Evolutionary conservation across 768 basidiomycete genomes (phyloP), one percentile per base, ranked within the genome.

Genomic region (Hygrocybe coccinea): DNA sequence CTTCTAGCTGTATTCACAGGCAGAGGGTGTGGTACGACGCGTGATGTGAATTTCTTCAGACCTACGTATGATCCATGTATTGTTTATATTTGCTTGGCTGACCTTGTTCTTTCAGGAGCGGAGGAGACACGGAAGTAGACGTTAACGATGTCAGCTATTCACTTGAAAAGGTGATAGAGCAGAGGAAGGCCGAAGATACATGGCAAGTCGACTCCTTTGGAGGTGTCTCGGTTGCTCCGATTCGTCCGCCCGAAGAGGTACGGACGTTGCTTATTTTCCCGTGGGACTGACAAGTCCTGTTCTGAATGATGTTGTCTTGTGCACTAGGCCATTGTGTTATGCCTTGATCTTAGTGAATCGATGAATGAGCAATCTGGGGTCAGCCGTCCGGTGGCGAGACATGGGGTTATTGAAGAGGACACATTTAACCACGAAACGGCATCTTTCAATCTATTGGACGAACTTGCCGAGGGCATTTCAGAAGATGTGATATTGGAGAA

Each of bases 41-140:
- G 63, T 17, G 68, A 69, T 51, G 65, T 67, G 1, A 67, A 67
- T 37, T 69, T 69, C 43, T 69, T 65, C 52, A 53, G 64, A 33
- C 68, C 68, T 9, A 61, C 60, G 68, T 69, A 46, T 8, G 60
- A 55, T n/a, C 19, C n/a, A n/a, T 17, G 43, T 25, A 6, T 44
- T 24, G 19, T 33, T 35, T 3, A n/a, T 7, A n/a, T 29, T 15
- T 21, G n/a, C 56, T 19, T 39, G 12, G 25, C 47, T 48, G 2
- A 45, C 39, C 29, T 44, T n/a, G 21, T 29, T 25, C n/a, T 51
- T 33, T 10, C 48, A 68, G 65, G 22, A 59, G 58, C n/a, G 65
- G 64, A 1, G 68, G 68, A 1, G 66, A 66, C 38, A 66, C 66
- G 2, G 65, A 62, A 44, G 66, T 69, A 6, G 68, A 69, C 44